Conservation (phyloP, 202 grass and related monocot species). For the Bolboschoenoplectus hybrid region DNA sequence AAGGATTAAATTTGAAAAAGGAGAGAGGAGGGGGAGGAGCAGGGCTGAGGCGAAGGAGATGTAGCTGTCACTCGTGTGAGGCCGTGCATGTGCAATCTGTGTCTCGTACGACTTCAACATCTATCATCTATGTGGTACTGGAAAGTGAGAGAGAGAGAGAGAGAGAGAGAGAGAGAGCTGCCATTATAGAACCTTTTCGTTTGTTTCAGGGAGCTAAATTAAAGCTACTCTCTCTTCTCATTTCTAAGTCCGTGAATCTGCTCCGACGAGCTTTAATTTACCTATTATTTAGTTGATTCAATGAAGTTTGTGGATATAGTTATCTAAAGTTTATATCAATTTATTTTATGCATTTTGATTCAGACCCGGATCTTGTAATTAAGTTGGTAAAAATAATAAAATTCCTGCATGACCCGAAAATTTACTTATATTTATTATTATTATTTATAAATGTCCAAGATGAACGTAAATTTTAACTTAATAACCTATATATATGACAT, state of each 20-base stretch:
- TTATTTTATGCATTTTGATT: too few relatives aligned
- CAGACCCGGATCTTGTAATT: too few relatives aligned
- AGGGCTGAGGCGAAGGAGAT: background rate
- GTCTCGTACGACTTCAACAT: conserved; percentile 41
- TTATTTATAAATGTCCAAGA: too few relatives aligned
- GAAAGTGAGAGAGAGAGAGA: background rate
- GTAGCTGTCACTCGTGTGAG: conserved; percentile 48
- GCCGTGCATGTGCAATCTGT: conserved; percentile 35
- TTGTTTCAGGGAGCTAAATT: background rate
- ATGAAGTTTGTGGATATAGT: background rate
- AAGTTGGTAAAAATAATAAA: too few relatives aligned
- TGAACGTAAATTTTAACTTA: too few relatives aligned
- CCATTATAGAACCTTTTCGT: background rate
- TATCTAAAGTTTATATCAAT: background rate
- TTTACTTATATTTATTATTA: too few relatives aligned
- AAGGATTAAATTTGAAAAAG: background rate
- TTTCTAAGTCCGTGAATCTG: conserved; percentile 5
- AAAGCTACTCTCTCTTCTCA: background rate
- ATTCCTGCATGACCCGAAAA: too few relatives aligned
- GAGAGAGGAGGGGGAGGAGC: too few relatives aligned
- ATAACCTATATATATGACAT: too few relatives aligned
- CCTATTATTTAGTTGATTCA: background rate
- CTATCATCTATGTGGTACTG: background rate
- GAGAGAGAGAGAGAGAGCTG: background rate
- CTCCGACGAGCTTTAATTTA: background rate